Evolutionary conservation across 2,329 filamentous ascomycete species (phyloP).

Genomic region (Aureobasidium sp.): DNA sequence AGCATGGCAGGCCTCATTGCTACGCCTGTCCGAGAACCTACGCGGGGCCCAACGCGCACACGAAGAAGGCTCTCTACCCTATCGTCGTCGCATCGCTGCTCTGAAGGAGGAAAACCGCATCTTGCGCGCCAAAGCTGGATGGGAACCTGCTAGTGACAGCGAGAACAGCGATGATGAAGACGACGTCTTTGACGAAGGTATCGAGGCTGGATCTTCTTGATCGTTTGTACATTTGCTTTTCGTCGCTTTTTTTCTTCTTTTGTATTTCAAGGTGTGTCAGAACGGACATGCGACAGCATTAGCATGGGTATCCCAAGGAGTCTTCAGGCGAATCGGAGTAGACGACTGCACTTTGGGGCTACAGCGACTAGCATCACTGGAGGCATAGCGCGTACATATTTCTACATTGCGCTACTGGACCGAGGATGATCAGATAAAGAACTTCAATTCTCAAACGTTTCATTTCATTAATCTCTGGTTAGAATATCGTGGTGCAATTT

Average conservation of each 20-base stretch:
- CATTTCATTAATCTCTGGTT: background rate
- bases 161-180: constrained; percentile 37
- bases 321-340: background rate
- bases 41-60: constrained; percentile 3
- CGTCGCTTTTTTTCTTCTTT: background rate
- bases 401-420: background rate
- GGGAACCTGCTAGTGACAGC: constrained; percentile 33
- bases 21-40: constrained; percentile 38
- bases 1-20: constrained; percentile 42
- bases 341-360: background rate
- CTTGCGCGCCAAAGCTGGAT: constrained; percentile 39
- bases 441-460: background rate
- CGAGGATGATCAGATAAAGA: background rate
- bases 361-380: background rate
- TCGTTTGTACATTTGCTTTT: background rate
- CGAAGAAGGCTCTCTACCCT: constrained; percentile 25
- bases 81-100: constrained; percentile 33
- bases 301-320: background rate
- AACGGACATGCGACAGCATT: background rate
- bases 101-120: constrained; percentile 44
- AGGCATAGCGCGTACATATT: background rate
- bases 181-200: constrained; percentile 18
- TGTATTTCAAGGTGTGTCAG: background rate
- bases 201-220: background rate
- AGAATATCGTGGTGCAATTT: background rate